Evolutionary conservation across 371 early-diverging fungal species (phyloP).

Genomic region (Actinomucor elegans): DNA sequence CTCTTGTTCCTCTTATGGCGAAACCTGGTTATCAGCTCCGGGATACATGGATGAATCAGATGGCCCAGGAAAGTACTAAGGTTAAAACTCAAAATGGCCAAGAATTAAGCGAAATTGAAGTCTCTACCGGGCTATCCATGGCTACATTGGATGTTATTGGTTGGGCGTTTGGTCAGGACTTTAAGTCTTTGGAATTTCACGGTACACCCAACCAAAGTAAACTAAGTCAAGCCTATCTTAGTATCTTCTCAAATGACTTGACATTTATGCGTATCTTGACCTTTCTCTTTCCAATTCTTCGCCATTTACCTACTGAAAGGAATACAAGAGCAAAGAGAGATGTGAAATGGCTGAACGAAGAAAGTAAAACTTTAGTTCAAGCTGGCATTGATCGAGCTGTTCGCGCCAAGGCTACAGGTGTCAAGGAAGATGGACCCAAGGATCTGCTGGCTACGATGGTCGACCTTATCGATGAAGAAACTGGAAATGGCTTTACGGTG

Average conservation of each 20-base stretch:
- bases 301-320: conserved; percentile 36
- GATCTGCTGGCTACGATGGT: conserved; percentile 41
- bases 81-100: conserved; percentile 1
- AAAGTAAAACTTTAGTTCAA: conserved; percentile 42
- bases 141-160: conserved; percentile 51
- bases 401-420: conserved; percentile 4
- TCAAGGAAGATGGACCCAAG: conserved; percentile 13
- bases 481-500: conserved; percentile 29
- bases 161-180: conserved; percentile 52
- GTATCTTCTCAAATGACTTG: conserved; percentile 34
- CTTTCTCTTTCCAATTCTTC: conserved; percentile 36
- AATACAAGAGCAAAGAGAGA: conserved; percentile 23
- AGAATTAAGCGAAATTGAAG: conserved; percentile 24
- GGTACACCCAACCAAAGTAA: conserved; percentile 28
- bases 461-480: conserved; percentile 31
- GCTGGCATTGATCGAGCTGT: conserved; percentile 33
- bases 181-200: conserved; percentile 22
- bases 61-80: conserved; percentile 2
- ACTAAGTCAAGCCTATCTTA: conserved; percentile 47
- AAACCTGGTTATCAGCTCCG: conserved; percentile 32
- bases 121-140: conserved; percentile 37
- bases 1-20: conserved; percentile 46
- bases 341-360: conserved; percentile 35
- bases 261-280: conserved; percentile 30
- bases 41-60: conserved; percentile 32